Base-by-base conservation (phyloP, 228 moss, liverwort and hornwort genomes). In the Sphagnum fallax region DNA sequence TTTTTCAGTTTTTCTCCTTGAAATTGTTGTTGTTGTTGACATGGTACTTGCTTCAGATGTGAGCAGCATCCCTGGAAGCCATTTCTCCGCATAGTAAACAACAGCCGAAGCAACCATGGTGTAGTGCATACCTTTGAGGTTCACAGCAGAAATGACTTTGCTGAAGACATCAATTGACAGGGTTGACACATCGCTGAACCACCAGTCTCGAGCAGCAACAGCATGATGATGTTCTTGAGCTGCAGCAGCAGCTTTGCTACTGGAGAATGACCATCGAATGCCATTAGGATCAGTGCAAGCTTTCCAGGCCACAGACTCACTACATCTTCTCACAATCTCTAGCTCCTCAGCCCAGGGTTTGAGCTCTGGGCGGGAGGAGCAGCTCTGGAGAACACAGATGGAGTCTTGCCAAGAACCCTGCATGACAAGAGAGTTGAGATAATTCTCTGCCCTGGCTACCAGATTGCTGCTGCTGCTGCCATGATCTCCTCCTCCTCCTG, bases 171-270 rank as follows among this genome's bases (percentile, higher is more conserved):
- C 81, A 65, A 81, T 69, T 8, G 81, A 78, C 4, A 85, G 72
- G 4, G 76, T 78, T 1, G 79, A 79, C 65, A 85, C 72, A 32
- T 85, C 85, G 53, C 79, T 74, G 52, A 79, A 67, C 85, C 85
- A 85, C 85, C 85, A 85, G 49, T 79, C 74, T n/a, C 16, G 61
- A 10, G 74, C 74, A 8, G 64, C 81, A 6, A 73, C 6, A 61
- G 59, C 7, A 59, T 52, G 4, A 65, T 51, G 1, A 65, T 50
- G 8, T 67, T 61, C 60, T 72, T 66, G n/a, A 64, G 51, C 2
- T 48, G 52, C 64, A 5, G 67, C 49, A 50, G 55, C 63, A 8
- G 71, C 72, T 8, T 65, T 55, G 15, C 62, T 62, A 0, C 78
- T 76, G 4, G 81, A 81, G 63, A 66, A 84, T 8, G 65, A 74